Percentiles rank a stretch among this genome's conserved stretches.
Conservation (phyloP, 441 rosid genomes). For the Dalechampia spathulata region DNA sequence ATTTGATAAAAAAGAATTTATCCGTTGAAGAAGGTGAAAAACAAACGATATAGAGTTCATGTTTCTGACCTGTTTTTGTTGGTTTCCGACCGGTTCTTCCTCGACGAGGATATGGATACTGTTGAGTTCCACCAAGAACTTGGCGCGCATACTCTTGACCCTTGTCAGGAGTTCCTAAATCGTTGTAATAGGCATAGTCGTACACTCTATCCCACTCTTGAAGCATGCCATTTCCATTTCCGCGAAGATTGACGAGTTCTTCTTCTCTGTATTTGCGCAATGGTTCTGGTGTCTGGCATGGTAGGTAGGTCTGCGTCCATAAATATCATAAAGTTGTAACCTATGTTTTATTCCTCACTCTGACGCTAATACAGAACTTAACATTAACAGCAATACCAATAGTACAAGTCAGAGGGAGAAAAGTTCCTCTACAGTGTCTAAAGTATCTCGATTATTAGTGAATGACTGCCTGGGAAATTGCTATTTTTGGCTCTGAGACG, state of each 20-base stretch:
- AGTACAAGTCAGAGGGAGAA: no score
- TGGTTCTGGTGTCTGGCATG: slow-evolving; percentile 64
- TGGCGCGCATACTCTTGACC: slow-evolving; percentile 47
- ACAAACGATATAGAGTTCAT: not conserved
- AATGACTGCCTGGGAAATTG: no score
- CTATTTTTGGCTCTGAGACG: no score
- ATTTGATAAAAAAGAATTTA: not conserved
- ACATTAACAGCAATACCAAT: not conserved
- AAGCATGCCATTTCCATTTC: slow-evolving; percentile 48
- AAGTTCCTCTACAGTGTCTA: no score
- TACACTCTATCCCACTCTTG: slow-evolving; percentile 92
- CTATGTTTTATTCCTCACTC: not conserved
- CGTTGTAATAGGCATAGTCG: slow-evolving; percentile 79
- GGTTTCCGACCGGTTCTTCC: slow-evolving; percentile 74
- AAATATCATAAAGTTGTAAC: slow-evolving; percentile 1
- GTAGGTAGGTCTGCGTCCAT: slow-evolving; percentile 68
- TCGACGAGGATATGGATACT: slow-evolving; percentile 79
- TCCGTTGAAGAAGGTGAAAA: not conserved
- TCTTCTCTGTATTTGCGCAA: slow-evolving; percentile 52
- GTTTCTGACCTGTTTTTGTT: slow-evolving; percentile 45
- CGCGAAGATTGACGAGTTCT: slow-evolving; percentile 56
- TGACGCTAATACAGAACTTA: not conserved
- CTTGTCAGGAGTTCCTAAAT: slow-evolving; percentile 71
- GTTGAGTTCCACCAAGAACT: slow-evolving; percentile 63
- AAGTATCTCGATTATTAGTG: no score